Conservation (phyloP, 179 eudicot genomes). For the Beta macrorhiza region DNA sequence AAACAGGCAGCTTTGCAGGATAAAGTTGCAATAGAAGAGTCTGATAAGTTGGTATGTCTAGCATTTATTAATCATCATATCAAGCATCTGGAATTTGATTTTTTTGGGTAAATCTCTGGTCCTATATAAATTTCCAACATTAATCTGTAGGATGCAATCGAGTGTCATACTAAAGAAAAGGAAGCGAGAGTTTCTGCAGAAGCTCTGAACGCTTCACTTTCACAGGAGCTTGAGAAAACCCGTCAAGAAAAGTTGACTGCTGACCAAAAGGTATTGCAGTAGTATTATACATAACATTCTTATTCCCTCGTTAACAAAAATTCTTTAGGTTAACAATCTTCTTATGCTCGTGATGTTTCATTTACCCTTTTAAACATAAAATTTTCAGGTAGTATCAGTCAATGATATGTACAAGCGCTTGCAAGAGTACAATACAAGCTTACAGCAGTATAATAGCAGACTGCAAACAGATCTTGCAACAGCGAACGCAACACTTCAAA, state of each 20-base stretch:
- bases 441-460: slow-evolving; percentile 67
- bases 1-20: slow-evolving; percentile 46
- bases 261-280: slow-evolving; percentile 47
- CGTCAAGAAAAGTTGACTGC: slow-evolving; percentile 46
- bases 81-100: background rate
- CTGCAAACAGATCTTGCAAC: slow-evolving; percentile 65
- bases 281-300: background rate
- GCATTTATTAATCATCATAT: background rate
- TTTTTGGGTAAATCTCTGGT: background rate
- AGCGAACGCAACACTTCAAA: slow-evolving; percentile 49
- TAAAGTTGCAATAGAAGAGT: slow-evolving; percentile 53
- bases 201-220: slow-evolving; percentile 39
- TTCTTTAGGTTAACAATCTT: background rate
- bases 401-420: slow-evolving; percentile 66
- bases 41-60: slow-evolving; percentile 58
- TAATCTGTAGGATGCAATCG: slow-evolving; percentile 48
- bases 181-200: slow-evolving; percentile 58
- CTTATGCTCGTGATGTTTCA: background rate
- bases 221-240: slow-evolving; percentile 51
- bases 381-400: slow-evolving; percentile 46
- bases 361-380: background rate
- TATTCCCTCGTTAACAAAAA: too few relatives aligned
- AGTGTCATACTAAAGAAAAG: slow-evolving; percentile 44
- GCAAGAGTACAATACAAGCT: slow-evolving; percentile 72
- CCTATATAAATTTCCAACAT: background rate